A percentile compares a stretch with the other conserved stretches of the same genome.
These are phyloP conservation scores for Suillus alpinus DNA, from an alignment of 768 basidiomycete genomes.

Conservation along the genomic window DNA sequence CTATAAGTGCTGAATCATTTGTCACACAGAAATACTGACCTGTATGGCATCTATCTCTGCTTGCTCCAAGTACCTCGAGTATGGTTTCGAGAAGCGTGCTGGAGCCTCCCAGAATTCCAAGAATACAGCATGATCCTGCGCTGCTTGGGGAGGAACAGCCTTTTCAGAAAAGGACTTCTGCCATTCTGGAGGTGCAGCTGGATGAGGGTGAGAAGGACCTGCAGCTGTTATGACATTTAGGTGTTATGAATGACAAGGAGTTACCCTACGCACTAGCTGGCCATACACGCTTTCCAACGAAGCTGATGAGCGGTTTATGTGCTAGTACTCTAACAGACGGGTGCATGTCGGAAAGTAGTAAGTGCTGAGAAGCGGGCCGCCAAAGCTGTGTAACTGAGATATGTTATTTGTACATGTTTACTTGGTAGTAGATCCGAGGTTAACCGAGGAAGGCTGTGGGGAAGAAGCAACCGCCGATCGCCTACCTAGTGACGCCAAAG, in stretches of 20 bases:
- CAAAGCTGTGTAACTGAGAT: neutral
- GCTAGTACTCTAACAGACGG: slow-evolving; percentile 34
- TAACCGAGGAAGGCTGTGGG: neutral
- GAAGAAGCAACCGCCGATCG: neutral
- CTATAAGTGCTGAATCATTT: neutral
- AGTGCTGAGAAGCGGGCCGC: slow-evolving; percentile 3
- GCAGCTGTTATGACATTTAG: slow-evolving; percentile 26
- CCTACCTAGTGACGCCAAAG: neutral
- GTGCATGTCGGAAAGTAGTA: slow-evolving; percentile 22
- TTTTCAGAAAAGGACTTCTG: slow-evolving; percentile 47
- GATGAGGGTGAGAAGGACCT: slow-evolving; percentile 52
- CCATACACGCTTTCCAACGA: slow-evolving; percentile 57
- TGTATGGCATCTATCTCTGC: slow-evolving; percentile 64
- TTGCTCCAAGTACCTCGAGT: slow-evolving; percentile 46
- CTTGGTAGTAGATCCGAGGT: slow-evolving; percentile 1
- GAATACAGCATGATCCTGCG: slow-evolving; percentile 23
- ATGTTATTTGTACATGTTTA: slow-evolving; percentile 16
- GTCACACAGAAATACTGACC: slow-evolving; percentile 36
- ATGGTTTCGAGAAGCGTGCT: slow-evolving; percentile 51
- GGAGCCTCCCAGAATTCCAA: slow-evolving; percentile 71
- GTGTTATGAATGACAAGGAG: neutral
- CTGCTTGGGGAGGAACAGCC: slow-evolving; percentile 16
- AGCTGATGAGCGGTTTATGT: slow-evolving; percentile 61
- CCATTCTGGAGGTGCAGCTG: slow-evolving; percentile 63
- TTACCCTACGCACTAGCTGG: slow-evolving; percentile 38